Percentiles rank a stretch among this genome's conserved stretches.
Evolutionary conservation across 75 land plant species (phyloP).

Genomic region (Sequoia sempervirens): DNA sequence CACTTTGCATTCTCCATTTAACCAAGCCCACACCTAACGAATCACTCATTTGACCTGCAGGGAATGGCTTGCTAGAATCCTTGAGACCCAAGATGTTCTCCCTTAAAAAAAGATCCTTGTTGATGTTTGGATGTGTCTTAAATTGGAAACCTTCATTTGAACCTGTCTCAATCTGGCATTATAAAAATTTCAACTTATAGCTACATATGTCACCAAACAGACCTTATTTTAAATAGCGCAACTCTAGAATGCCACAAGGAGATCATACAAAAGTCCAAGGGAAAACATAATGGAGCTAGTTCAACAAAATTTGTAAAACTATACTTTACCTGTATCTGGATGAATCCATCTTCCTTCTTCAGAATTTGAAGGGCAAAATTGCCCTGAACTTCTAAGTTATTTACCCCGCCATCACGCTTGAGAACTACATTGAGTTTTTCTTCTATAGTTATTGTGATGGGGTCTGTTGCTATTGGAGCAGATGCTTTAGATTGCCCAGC

Average conservation of each 20-base stretch:
- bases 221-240: not conserved
- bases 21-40: constrained; percentile 58
- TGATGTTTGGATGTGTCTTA: constrained; percentile 95
- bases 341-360: constrained; percentile 80
- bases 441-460: constrained; percentile 74
- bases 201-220: not conserved
- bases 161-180: constrained; percentile 71
- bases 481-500: constrained; percentile 39
- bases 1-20: constrained; percentile 94
- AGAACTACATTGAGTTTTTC: constrained; percentile 77
- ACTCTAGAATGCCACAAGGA: not conserved
- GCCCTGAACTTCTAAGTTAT: constrained; percentile 88
- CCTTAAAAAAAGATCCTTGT: constrained; percentile 73
- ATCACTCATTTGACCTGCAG: constrained; percentile 58
- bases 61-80: constrained; percentile 88
- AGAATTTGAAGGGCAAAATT: constrained; percentile 76
- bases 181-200: not conserved
- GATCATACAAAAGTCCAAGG: not conserved
- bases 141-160: constrained; percentile 61
- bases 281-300: not conserved
- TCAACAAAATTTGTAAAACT: not conserved
- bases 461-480: constrained; percentile 65
- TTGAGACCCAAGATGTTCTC: constrained; percentile 78
- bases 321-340: constrained; percentile 83
- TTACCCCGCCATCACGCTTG: constrained; percentile 89